A percentile compares a stretch with the other conserved stretches of the same genome.
Evolutionary conservation across 257 asterid genomes (phyloP).

Genomic region (Eustoma russellianum): DNA sequence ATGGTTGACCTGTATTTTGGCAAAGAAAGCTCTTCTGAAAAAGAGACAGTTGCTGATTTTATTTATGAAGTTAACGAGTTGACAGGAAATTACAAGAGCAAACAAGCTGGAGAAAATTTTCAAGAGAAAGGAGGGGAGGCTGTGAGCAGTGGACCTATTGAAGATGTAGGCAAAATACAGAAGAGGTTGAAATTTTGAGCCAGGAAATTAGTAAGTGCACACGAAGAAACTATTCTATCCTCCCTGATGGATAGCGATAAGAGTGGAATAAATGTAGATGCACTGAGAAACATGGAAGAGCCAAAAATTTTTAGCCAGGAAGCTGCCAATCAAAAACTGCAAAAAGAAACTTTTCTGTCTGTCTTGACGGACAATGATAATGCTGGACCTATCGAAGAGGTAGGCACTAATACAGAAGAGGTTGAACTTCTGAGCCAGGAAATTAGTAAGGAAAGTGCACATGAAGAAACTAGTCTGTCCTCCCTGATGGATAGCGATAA

Average conservation of each 20-base stretch:
- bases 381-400: no score
- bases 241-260: background rate
- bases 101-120: background rate
- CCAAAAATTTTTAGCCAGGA: constrained; percentile 1
- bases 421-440: constrained; percentile 1
- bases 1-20: constrained; percentile 2
- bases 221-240: background rate
- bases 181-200: constrained; percentile 6
- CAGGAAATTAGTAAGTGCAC: background rate
- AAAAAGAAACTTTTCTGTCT: background rate
- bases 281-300: background rate
- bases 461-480: background rate
- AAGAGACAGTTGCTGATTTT: constrained; percentile 4
- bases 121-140: constrained; percentile 6
- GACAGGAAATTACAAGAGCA: constrained; percentile 4
- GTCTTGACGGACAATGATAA: background rate
- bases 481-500: no score
- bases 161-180: background rate
- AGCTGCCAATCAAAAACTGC: background rate
- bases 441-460: background rate
- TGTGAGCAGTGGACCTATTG: background rate
- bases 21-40: constrained; percentile 12
- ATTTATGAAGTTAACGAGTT: constrained; percentile 9
- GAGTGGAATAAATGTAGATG: no score
- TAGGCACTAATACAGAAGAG: no score